Conservation (phyloP, 495 filamentous ascomycete genomes). For the Aspergillus carlsbadensis region DNA sequence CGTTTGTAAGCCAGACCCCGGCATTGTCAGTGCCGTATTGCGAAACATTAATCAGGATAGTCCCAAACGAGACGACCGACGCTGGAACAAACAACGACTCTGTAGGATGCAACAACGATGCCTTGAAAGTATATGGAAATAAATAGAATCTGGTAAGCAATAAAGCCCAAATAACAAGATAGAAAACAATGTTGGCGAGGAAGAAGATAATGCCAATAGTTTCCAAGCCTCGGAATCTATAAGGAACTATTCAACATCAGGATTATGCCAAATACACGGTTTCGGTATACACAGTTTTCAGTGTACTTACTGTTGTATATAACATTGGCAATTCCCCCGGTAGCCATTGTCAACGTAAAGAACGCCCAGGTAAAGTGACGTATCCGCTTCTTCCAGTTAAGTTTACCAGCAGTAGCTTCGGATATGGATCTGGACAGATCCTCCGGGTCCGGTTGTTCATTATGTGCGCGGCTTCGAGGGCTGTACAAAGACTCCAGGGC, state of each 20-base stretch:
- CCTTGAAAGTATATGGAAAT: conserved; percentile 68
- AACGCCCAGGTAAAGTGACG: conserved; percentile 64
- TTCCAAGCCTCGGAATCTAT: conserved; percentile 65
- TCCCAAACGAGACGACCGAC: conserved; percentile 67
- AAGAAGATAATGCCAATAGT: conserved; percentile 73
- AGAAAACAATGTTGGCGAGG: conserved; percentile 72
- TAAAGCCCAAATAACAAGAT: conserved; percentile 64
- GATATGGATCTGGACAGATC: conserved; percentile 15
- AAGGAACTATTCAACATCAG: conserved; percentile 56
- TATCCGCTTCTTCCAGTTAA: conserved; percentile 49
- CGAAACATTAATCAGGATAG: conserved; percentile 75
- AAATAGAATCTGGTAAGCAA: conserved; percentile 68
- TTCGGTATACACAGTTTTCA: neutral
- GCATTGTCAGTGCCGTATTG: conserved; percentile 71
- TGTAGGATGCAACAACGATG: conserved; percentile 72
- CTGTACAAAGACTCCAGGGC: conserved; percentile 31
- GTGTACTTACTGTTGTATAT: conserved; percentile 57
- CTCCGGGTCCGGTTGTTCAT: conserved; percentile 15
- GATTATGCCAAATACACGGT: neutral
- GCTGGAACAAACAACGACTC: conserved; percentile 80
- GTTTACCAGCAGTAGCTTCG: conserved; percentile 18
- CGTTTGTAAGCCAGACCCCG: conserved; percentile 65
- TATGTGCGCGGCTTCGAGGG: conserved; percentile 22
- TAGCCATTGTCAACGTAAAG: conserved; percentile 79
- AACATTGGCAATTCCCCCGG: conserved; percentile 80